phyloP scores from a whole-genome alignment of 345 rosid species.

The Zanthoxylum bungeanum region DNA sequence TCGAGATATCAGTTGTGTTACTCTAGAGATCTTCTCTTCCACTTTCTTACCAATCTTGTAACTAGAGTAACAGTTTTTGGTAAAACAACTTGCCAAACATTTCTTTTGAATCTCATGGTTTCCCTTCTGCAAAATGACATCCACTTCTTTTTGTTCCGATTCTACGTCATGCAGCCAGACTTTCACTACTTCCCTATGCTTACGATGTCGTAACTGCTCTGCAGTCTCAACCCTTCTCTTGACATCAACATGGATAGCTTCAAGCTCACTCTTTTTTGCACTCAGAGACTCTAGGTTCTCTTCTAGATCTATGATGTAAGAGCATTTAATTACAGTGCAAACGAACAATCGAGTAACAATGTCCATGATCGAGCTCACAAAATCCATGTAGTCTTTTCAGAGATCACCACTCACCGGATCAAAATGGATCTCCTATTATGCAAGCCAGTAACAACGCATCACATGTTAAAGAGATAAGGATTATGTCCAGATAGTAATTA shows the following conservation, averaged over 20 bases:
- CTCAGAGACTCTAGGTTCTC: neutral
- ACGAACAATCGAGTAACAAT: neutral
- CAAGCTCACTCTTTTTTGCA: neutral
- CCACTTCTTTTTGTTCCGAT: neutral
- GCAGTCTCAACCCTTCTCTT: neutral
- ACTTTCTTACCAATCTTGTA: constrained; percentile 1
- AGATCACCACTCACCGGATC: no score
- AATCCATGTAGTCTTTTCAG: neutral
- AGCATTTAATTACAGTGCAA: neutral
- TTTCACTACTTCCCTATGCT: neutral
- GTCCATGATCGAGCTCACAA: neutral
- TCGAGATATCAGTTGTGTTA: neutral
- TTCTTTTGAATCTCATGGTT: neutral
- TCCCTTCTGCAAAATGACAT: neutral
- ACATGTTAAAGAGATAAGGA: no score
- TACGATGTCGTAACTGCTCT: neutral
- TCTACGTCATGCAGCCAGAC: neutral
- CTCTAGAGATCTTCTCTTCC: neutral
- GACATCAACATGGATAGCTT: neutral
- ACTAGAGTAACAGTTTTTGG: neutral
- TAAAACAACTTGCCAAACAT: neutral
- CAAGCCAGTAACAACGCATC: no score
- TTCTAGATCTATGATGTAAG: neutral
- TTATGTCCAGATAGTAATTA: no score
- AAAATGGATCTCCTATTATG: no score